These are phyloP conservation scores for Tetrapisispora phaffii DNA, from an alignment of 805 yeast species.

Conservation along the genomic window DNA sequence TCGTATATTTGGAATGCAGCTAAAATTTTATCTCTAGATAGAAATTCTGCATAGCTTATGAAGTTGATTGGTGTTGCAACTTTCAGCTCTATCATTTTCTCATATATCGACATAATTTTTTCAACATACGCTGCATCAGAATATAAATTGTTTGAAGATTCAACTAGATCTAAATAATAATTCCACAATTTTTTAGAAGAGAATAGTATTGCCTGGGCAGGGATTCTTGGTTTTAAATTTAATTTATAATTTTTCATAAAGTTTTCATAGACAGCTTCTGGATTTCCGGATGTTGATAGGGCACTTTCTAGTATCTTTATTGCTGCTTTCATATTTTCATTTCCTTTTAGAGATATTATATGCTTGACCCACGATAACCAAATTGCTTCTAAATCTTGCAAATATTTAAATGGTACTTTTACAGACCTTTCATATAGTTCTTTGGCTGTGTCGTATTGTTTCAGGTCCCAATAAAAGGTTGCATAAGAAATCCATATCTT, in stretches of 20 bases:
- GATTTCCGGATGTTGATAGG: slow-evolving; percentile 31
- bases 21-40: slow-evolving; percentile 38
- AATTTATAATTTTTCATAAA: slow-evolving; percentile 8
- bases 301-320: slow-evolving; percentile 35
- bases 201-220: slow-evolving; percentile 51
- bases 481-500: slow-evolving; percentile 68
- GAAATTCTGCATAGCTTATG: slow-evolving; percentile 54
- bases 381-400: slow-evolving; percentile 56
- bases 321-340: slow-evolving; percentile 39
- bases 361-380: slow-evolving; percentile 72
- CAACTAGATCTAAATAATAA: slow-evolving; percentile 60
- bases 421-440: slow-evolving; percentile 53
- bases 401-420: slow-evolving; percentile 54
- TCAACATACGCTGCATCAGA: slow-evolving; percentile 14
- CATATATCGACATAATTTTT: slow-evolving; percentile 37
- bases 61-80: slow-evolving; percentile 61
- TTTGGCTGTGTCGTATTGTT: slow-evolving; percentile 51
- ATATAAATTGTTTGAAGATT: slow-evolving; percentile 34
- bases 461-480: slow-evolving; percentile 44
- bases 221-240: slow-evolving; percentile 11
- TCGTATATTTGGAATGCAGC: slow-evolving; percentile 54
- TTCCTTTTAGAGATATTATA: slow-evolving; percentile 42
- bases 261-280: slow-evolving; percentile 19
- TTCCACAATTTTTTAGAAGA: slow-evolving; percentile 63
- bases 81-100: slow-evolving; percentile 44